Evolutionary conservation across 139 green algal genomes (phyloP).

Genomic region (Gonium pectorale): DNA sequence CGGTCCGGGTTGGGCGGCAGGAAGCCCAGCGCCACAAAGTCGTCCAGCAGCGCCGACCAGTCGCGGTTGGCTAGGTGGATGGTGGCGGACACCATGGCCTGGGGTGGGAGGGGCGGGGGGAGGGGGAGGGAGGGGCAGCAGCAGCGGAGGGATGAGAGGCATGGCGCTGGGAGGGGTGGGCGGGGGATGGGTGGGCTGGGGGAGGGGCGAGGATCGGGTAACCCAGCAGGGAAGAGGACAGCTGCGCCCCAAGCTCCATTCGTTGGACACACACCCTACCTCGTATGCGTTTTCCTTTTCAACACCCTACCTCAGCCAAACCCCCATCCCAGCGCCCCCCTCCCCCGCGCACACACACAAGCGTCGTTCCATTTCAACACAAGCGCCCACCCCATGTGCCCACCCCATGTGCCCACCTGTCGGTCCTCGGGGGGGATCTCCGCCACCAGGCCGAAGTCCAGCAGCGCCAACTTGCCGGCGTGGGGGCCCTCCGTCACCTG

Average conservation of each 20-base stretch:
- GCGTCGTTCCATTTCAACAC: neutral
- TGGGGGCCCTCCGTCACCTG: conserved; percentile 78
- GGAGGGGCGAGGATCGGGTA: no score
- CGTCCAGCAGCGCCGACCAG: conserved; percentile 81
- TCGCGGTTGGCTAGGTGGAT: conserved; percentile 89
- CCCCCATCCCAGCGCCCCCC: neutral
- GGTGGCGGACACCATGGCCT: conserved; percentile 82
- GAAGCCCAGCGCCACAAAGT: conserved; percentile 89
- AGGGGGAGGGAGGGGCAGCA: neutral
- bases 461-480: conserved; percentile 83
- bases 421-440: conserved; percentile 65
- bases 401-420: neutral
- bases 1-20: conserved; percentile 61
- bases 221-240: no score
- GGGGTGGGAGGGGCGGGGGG: neutral
- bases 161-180: no score
- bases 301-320: neutral
- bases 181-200: neutral
- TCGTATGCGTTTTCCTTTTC: neutral
- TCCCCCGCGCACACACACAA: neutral
- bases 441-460: conserved; percentile 92
- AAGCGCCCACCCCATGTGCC: neutral
- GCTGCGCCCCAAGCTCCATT: no score
- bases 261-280: no score
- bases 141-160: no score